Conservation (phyloP, 495 filamentous ascomycete species). For the Neurospora sp. region DNA sequence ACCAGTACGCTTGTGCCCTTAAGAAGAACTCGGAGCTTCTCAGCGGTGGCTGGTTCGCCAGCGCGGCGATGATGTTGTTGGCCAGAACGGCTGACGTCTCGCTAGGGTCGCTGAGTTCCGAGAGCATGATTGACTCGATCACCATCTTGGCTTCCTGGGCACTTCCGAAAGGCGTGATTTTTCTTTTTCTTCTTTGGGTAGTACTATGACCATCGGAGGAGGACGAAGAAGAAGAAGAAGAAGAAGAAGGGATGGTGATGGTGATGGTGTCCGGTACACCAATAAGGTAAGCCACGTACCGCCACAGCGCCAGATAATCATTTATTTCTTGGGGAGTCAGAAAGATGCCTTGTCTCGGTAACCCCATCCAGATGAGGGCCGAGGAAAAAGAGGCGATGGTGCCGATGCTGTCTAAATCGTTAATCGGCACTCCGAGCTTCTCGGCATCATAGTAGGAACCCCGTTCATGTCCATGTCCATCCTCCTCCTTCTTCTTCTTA, state of each 20-base stretch:
- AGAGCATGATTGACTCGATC: conserved; percentile 54
- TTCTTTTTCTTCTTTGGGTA: conserved; percentile 27
- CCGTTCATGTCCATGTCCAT: not conserved
- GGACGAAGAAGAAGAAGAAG: not conserved
- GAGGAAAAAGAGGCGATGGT: conserved; percentile 63
- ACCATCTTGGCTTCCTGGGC: conserved; percentile 43
- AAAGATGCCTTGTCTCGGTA: conserved; percentile 65
- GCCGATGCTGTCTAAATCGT: conserved; percentile 61
- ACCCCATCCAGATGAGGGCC: conserved; percentile 53
- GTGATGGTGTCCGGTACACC: conserved; percentile 14
- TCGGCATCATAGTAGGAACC: conserved; percentile 39
- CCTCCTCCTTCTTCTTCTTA: not conserved
- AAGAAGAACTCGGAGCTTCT: conserved; percentile 54
- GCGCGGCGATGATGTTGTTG: conserved; percentile 61
- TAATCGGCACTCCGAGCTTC: conserved; percentile 56
- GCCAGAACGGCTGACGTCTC: conserved; percentile 50
- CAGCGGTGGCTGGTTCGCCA: conserved; percentile 52
- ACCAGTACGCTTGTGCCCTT: conserved; percentile 52
- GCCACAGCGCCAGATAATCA: conserved; percentile 70
- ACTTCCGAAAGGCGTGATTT: conserved; percentile 47
- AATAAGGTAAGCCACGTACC: conserved; percentile 61
- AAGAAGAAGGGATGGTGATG: no score
- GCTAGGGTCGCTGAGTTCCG: conserved; percentile 52
- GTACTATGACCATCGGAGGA: not conserved
- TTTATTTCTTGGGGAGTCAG: conserved; percentile 48